Evolutionary conservation across 345 rosid genomes (phyloP), one percentile per base, ranked within the genome.

Genomic region (Citrus glauca): DNA sequence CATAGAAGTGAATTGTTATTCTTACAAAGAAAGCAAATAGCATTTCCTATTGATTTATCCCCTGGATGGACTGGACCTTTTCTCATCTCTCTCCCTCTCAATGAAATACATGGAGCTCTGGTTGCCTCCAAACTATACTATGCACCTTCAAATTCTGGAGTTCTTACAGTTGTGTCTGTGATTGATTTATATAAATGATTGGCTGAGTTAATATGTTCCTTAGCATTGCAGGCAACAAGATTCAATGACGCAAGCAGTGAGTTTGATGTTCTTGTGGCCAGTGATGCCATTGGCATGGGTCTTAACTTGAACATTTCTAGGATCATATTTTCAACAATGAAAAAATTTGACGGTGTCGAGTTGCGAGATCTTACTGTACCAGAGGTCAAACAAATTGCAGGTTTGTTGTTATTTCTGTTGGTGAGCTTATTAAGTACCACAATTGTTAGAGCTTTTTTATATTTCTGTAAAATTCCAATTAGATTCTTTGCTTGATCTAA

Each of bases 261-360:
- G 84, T 90, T 91, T 83, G 98, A 95, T 85, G 97, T 95, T 80
- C 97, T 95, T 86, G 98, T 95, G 82, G 95, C 98, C 50, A 93
- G 98, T 85, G 98, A 95, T 86, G 98, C 98, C 73, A 93, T 95
- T 70, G 98, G 98, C 80, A 95, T 95, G 98, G 97, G 98, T 63
- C 95, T 95, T 75, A 95, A 95, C 81, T 87, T 95, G 78, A 92
- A 93, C 69, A 95, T 95, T 71, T 93, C 98, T 57, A 89, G 97
- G 87, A 90, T 95, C 42, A 90, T 95, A 82, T 95, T 95, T 84
- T 88, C 98, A 65, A 87, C 93, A 5, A 83, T 95, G 86, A 32
- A 86, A 77, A 95, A 95, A 78, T 93, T 83, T 74, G 98, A 93
- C 79, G 98, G 98, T 69, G 33, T 74, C 22, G 92, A 86, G 86